Evolutionary conservation across 768 basidiomycete species (phyloP).

Genomic region (Suillus sp.): DNA sequence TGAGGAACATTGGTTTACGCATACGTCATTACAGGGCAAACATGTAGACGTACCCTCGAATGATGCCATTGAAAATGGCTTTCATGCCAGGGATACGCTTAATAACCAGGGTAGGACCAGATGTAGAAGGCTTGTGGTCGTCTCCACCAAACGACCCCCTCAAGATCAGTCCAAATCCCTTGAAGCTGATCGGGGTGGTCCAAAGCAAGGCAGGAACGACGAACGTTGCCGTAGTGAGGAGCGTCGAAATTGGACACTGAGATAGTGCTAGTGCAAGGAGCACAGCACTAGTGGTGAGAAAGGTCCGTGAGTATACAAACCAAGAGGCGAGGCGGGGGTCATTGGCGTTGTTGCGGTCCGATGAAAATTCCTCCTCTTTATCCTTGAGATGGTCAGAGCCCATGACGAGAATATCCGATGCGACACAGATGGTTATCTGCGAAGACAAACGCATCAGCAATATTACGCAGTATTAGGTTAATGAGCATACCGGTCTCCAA

Average conservation of each 20-base stretch:
- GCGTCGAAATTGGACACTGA: neutral
- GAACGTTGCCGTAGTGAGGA: neutral
- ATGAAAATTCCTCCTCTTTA: neutral
- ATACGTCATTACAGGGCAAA: neutral
- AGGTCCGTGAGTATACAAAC: neutral
- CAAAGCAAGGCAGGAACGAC: neutral
- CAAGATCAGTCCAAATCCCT: neutral
- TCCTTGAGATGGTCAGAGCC: neutral
- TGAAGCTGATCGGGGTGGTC: neutral
- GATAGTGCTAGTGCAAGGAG: neutral
- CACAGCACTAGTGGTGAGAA: neutral
- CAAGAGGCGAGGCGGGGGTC: neutral
- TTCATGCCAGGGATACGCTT: neutral
- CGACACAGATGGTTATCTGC: neutral
- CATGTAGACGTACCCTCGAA: neutral
- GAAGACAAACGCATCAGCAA: neutral
- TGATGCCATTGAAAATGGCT: neutral
- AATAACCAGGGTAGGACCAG: neutral
- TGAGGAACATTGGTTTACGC: neutral
- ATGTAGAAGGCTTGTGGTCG: neutral
- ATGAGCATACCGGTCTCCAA: neutral
- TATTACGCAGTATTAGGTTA: neutral
- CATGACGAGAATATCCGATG: neutral
- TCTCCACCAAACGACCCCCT: neutral
- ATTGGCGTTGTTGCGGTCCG: neutral